Evolutionary conservation across 202 grass and related monocot genomes (phyloP), one percentile per base, ranked within the genome.

Genomic region (Brachypodium distachyon): DNA sequence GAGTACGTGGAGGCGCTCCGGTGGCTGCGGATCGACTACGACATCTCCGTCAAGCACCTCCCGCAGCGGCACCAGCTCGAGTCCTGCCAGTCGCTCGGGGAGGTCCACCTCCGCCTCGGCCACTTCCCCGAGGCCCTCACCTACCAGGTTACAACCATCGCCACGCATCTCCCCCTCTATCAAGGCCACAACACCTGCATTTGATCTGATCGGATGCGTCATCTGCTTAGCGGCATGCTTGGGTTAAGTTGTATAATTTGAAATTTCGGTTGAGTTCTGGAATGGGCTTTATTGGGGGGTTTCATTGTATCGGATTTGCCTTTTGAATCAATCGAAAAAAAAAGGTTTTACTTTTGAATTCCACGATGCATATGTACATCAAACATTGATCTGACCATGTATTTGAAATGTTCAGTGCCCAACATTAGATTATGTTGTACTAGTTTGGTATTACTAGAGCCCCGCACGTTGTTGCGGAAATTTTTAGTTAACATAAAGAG

Each of bases 1-100:
- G 91, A 94, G 82, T 98, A 98, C 53, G 77, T 92, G 3, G 87
- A 94, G 95, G 91, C 91, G 39, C 84, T 98, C 44, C 56, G 84
- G 3, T 98, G 95, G 95, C 81, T 94, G 43, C 82, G 83, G 41
- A 27, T 63, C 47, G 91, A 97, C 80, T 92, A 94, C 46, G 87
- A 97, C 12, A 42, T 97, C 72, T 85, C 91, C 49, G 25, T 86
- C 47, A 97, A 92, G 85, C 21, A 88, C 75, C 87, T 97, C 14
- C 87, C 91, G 22, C 79, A 97, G 85, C 86, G 88, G 62, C 91
- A 97, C 63, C 73, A 92, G 48, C 70, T 97, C 44, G 82, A 91
- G 17, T 92, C 95, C 6, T 92, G 89, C 59, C 91, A 97, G 71
- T 97, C 89, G 10, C 87, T 97, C 17, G 95, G 95, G 12, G 95